Evolutionary conservation across 768 basidiomycete genomes (phyloP), one percentile per base, ranked within the genome.

Genomic region (Kwoniella sp.): DNA sequence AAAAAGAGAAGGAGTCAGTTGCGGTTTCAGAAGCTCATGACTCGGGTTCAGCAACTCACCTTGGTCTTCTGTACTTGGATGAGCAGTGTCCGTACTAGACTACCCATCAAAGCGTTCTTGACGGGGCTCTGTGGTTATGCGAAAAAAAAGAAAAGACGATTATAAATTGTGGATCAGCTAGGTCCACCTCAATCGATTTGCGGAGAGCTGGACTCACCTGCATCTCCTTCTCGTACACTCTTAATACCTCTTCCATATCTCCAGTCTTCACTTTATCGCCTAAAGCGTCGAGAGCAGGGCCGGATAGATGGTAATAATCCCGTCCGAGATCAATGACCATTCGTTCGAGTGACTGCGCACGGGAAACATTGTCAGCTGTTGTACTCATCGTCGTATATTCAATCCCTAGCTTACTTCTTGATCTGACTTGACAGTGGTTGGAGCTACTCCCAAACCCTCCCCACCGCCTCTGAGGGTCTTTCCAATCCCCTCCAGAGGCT

Each of bases 11-110:
- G 56, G 9, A n/a, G 30, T 30, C 37, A 58, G 40, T 22, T 30
- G 26, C 6, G 17, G 27, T n/a, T n/a, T n/a, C n/a, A n/a, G n/a
- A n/a, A n/a, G n/a, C n/a, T n/a, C n/a, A n/a, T n/a, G n/a, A n/a
- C n/a, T n/a, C n/a, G n/a, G n/a, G n/a, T n/a, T n/a, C 19, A 21
- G 12, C 29, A 24, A 67, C 74, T 56, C n/a, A 89, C 92, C 83
- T 97, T 98, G 62, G 92, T 89, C 78, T 97, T 98, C 70, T 98
- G 95, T 0, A 97, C 85, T 74, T 97, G 95, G 29, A 99, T 88
- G 67, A 98, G 88, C 51, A 92, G 81, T 1, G 90, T 87, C 27
- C 95, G 85, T 19, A 97, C 82, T 8, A 98, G 83, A 15, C 88
- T 89, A 2, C 95, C 95, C 6, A 84, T 82, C 3, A 97, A 64